Percentiles rank a stretch among this genome's conserved stretches.
Evolutionary conservation across 441 rosid genomes (phyloP).

Genomic region (Raphanus hybrid): DNA sequence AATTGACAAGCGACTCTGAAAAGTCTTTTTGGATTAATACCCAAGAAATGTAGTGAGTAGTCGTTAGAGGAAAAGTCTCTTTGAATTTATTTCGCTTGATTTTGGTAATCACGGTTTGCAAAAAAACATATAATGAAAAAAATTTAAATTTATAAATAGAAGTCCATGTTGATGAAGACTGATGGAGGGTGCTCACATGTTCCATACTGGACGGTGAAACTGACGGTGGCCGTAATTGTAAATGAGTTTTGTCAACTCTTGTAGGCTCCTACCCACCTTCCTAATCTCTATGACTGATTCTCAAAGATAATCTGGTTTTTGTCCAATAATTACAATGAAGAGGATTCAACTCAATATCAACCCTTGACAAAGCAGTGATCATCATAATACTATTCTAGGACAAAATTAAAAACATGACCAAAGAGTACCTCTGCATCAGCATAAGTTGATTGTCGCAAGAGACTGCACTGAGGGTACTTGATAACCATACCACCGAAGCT

Average conservation of each 20-base stretch:
- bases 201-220: too few species aligned
- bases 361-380: not conserved
- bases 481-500: slow-evolving; percentile 88
- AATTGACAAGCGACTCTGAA: not conserved
- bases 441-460: slow-evolving; percentile 76
- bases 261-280: not conserved
- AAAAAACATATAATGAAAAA: too few species aligned
- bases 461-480: slow-evolving; percentile 95
- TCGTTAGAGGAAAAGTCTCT: not conserved
- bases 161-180: not conserved
- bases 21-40: too few species aligned
- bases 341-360: not conserved
- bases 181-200: too few species aligned
- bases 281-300: not conserved
- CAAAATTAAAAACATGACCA: not conserved
- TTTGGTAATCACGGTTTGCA: not conserved
- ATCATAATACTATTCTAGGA: not conserved
- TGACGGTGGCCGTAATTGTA: not conserved
- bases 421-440: slow-evolving; percentile 91
- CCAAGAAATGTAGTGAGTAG: not conserved
- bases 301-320: not conserved
- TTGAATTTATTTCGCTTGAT: not conserved
- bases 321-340: not conserved
- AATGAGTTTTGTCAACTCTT: not conserved
- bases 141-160: not conserved